Conservation (phyloP, 768 basidiomycete genomes). For the Lentinus brumalis region DNA sequence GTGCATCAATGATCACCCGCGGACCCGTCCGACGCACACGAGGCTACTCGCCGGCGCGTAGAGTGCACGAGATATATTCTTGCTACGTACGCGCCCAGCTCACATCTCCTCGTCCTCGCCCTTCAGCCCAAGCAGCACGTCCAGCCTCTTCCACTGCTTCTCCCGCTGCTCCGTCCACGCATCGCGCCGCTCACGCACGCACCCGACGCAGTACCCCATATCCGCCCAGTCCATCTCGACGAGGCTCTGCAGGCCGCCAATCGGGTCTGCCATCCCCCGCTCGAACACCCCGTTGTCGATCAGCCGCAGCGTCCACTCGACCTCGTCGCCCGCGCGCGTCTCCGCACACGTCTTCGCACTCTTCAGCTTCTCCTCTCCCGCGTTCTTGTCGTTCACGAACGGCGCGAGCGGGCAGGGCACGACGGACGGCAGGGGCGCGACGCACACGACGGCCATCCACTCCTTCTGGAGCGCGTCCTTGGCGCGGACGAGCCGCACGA, state of each 20-base stretch:
- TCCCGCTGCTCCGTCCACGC: slow-evolving; percentile 33
- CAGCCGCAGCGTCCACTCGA: slow-evolving; percentile 22
- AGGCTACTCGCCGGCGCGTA: no score
- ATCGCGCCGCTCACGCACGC: slow-evolving; percentile 31
- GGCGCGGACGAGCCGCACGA: slow-evolving; percentile 25
- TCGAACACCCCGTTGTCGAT: slow-evolving; percentile 29
- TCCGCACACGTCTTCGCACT: slow-evolving; percentile 9
- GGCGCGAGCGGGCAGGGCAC: slow-evolving; percentile 26
- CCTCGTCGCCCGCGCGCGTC: slow-evolving; percentile 11
- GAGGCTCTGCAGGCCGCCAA: slow-evolving; percentile 38
- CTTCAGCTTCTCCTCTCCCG: not conserved
- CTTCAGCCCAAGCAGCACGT: slow-evolving; percentile 30
- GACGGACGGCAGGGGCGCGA: slow-evolving; percentile 21
- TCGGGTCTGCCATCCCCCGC: slow-evolving; percentile 35
- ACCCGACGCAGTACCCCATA: slow-evolving; percentile 38
- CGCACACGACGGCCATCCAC: slow-evolving; percentile 25
- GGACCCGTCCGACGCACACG: no score
- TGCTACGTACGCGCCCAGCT: no score
- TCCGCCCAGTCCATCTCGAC: slow-evolving; percentile 30
- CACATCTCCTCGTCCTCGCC: slow-evolving; percentile 1
- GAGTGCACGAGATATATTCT: no score
- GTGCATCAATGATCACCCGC: no score
- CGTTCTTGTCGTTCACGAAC: not conserved
- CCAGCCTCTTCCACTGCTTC: slow-evolving; percentile 35
- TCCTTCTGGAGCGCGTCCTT: slow-evolving; percentile 25